Conservation (phyloP, 345 rosid genomes). For the Eucalyptus erythrocorys region DNA sequence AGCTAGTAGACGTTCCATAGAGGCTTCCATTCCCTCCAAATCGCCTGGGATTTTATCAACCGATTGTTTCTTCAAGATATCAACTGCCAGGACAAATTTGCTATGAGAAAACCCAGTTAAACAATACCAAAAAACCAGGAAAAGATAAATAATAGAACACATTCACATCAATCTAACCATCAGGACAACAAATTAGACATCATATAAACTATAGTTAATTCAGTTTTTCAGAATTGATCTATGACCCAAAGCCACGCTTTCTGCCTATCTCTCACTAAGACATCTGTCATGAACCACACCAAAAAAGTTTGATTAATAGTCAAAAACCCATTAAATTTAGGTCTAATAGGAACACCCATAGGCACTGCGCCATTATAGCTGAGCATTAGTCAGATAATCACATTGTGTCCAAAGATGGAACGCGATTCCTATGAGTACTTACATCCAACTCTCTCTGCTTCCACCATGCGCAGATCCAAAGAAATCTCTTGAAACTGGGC, state of each 20-base stretch:
- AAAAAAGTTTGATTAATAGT: not conserved
- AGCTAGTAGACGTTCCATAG: constrained; percentile 62
- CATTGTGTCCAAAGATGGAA: not conserved
- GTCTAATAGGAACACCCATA: not conserved
- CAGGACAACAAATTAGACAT: not conserved
- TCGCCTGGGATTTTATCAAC: constrained; percentile 88
- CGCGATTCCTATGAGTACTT: constrained; percentile 8
- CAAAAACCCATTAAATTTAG: not conserved
- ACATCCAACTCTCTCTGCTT: constrained; percentile 97
- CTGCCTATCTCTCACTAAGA: not conserved
- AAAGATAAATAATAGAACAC: not conserved
- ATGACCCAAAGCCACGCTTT: not conserved
- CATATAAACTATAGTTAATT: not conserved
- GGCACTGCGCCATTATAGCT: not conserved
- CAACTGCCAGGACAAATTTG: constrained; percentile 23
- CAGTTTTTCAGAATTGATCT: not conserved
- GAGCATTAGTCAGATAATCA: not conserved
- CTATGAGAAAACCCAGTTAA: not conserved
- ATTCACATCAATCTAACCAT: not conserved
- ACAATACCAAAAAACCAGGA: not conserved
- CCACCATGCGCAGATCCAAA: constrained; percentile 87
- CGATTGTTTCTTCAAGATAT: constrained; percentile 51
- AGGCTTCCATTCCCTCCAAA: constrained; percentile 96
- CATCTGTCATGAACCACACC: not conserved
- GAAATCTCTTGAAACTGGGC: constrained; percentile 97